Conservation (phyloP, 2,329 filamentous ascomycete genomes). For the Cercospora sp. region DNA sequence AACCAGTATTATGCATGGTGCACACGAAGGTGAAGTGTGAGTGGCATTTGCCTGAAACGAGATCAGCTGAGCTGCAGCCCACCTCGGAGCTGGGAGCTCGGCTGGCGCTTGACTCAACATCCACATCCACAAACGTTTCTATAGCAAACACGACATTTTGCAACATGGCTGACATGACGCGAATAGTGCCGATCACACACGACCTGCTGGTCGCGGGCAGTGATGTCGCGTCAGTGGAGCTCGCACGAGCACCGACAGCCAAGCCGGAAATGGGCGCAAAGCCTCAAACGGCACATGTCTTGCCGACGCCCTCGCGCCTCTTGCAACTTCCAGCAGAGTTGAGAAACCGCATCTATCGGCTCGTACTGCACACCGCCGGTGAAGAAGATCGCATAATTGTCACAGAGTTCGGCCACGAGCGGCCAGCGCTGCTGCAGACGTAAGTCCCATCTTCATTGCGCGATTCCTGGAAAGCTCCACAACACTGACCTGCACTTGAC, state of each 20-base stretch:
- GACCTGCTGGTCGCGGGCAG: neutral
- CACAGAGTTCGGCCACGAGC: neutral
- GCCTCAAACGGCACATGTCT: neutral
- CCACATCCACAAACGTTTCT: neutral
- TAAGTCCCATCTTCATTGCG: neutral
- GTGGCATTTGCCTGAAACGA: neutral
- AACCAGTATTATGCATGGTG: neutral
- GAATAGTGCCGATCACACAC: neutral
- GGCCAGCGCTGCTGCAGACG: conserved; percentile 3
- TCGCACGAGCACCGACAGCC: neutral
- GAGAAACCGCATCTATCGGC: conserved; percentile 23
- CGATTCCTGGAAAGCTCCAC: neutral
- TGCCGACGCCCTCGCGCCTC: neutral
- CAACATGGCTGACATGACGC: neutral
- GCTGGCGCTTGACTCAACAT: neutral
- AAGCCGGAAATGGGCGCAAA: neutral
- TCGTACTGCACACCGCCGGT: conserved; percentile 1
- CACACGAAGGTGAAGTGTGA: neutral
- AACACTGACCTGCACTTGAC: neutral
- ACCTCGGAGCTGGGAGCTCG: neutral
- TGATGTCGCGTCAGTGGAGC: neutral
- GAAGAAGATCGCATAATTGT: conserved; percentile 1
- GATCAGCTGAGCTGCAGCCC: conserved; percentile 5
- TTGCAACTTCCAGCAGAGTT: conserved; percentile 24
- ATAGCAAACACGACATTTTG: neutral